A percentile compares a stretch with the other conserved stretches of the same genome.
Conservation (phyloP, 495 filamentous ascomycete genomes). For the Podospora conica region DNA sequence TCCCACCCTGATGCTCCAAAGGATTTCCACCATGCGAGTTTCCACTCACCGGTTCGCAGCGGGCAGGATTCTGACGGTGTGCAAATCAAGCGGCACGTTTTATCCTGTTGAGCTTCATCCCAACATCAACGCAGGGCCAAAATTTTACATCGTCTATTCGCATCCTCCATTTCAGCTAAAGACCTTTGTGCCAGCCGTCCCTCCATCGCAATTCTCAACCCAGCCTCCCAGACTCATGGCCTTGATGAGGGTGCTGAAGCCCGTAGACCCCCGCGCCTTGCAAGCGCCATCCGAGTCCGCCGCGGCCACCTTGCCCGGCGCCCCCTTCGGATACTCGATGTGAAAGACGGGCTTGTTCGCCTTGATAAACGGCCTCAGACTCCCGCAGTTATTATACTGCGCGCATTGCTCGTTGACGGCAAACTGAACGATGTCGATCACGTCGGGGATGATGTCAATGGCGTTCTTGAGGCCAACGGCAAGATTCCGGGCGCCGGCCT, state of each 20-base stretch:
- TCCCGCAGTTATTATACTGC: conserved; percentile 46
- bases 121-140: neutral
- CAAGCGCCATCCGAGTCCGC: conserved; percentile 19
- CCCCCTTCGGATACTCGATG: conserved; percentile 59
- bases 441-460: conserved; percentile 49
- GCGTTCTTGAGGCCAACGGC: conserved; percentile 64
- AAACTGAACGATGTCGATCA: conserved; percentile 56
- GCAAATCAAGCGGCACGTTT: neutral
- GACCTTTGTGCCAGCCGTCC: conserved; percentile 12
- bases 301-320: conserved; percentile 25
- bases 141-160: neutral
- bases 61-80: neutral
- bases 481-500: conserved; percentile 42
- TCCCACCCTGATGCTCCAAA: no score
- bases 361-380: conserved; percentile 50
- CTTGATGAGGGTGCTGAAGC: conserved; percentile 61
- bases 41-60: neutral
- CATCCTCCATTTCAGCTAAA: neutral
- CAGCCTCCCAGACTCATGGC: conserved; percentile 55
- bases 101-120: no score
- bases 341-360: conserved; percentile 65
- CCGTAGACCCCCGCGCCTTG: conserved; percentile 12
- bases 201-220: conserved; percentile 43
- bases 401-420: conserved; percentile 70
- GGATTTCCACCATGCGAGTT: no score